Percentiles rank a stretch among this genome's conserved stretches.
phyloP scores from a whole-genome alignment of 768 basidiomycete genomes.

The Tulasnella sp. region DNA sequence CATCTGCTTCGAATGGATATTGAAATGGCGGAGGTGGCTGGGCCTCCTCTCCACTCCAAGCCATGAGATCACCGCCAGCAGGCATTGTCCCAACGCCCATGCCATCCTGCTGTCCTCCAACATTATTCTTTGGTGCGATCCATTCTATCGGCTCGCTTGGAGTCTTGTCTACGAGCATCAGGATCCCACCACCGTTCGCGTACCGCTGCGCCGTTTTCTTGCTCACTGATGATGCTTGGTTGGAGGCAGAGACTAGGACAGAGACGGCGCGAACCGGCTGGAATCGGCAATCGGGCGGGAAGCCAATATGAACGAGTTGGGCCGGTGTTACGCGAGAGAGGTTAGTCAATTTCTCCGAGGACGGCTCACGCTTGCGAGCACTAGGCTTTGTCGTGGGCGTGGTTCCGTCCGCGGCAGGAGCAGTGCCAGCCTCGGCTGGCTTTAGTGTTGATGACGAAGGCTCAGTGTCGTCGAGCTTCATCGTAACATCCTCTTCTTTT shows the following conservation, averaged over 20 bases:
- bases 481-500: constrained; percentile 52
- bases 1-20: neutral
- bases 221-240: neutral
- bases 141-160: constrained; percentile 61
- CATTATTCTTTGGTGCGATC: constrained; percentile 14
- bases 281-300: constrained; percentile 70
- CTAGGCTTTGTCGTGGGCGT: constrained; percentile 29
- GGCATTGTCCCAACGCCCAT: neutral
- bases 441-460: constrained; percentile 19
- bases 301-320: constrained; percentile 75
- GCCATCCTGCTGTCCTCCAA: too few species aligned
- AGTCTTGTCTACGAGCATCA: constrained; percentile 66
- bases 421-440: constrained; percentile 27
- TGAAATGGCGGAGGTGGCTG: constrained; percentile 11
- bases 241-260: constrained; percentile 8
- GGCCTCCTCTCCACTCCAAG: neutral
- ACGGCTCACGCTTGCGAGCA: constrained; percentile 55
- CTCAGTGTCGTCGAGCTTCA: constrained; percentile 56
- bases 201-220: constrained; percentile 37
- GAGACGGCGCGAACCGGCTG: constrained; percentile 80
- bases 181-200: constrained; percentile 76
- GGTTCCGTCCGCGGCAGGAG: constrained; percentile 24
- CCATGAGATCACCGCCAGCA: neutral
- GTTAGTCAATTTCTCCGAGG: constrained; percentile 68
- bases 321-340: constrained; percentile 87